Percentiles rank a stretch among this genome's conserved stretches.
Evolutionary conservation across 805 yeast species (phyloP).

Genomic region (Maudiozyma barnettii): DNA sequence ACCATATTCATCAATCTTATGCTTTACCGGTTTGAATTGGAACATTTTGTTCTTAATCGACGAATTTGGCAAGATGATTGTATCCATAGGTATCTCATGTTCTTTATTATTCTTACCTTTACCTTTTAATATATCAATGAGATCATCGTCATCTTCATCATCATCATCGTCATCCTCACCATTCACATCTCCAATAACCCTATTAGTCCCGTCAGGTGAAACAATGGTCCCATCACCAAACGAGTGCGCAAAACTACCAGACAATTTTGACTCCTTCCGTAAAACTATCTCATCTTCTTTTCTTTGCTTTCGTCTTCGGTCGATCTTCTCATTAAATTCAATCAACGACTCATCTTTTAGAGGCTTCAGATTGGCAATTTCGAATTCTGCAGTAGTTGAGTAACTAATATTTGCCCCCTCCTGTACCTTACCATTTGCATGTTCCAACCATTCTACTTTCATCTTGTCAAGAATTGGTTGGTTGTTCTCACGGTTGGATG

Average conservation of each 20-base stretch:
- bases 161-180: constrained; percentile 20
- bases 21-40: constrained; percentile 53
- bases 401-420: constrained; percentile 57
- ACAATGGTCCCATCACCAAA: background rate
- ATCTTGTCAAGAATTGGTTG: constrained; percentile 8
- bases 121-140: constrained; percentile 2
- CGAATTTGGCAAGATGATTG: constrained; percentile 15
- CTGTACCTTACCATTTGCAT: constrained; percentile 35
- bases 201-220: background rate
- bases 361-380: constrained; percentile 38
- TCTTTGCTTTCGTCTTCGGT: constrained; percentile 36
- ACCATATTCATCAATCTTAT: constrained; percentile 82
- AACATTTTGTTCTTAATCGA: constrained; percentile 50
- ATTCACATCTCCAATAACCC: background rate
- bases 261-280: constrained; percentile 24
- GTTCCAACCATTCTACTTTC: constrained; percentile 39
- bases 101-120: constrained; percentile 4
- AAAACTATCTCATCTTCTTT: constrained; percentile 26
- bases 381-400: constrained; percentile 31
- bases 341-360: constrained; percentile 43
- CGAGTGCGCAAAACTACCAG: constrained; percentile 11
- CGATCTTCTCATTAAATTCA: constrained; percentile 38
- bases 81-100: constrained; percentile 24
- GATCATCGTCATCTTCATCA: constrained; percentile 25
- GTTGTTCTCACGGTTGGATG: constrained; percentile 33